phyloP scores from a whole-genome alignment of 306 rosid genomes.

The Amphicarpaea edgeworthii region DNA sequence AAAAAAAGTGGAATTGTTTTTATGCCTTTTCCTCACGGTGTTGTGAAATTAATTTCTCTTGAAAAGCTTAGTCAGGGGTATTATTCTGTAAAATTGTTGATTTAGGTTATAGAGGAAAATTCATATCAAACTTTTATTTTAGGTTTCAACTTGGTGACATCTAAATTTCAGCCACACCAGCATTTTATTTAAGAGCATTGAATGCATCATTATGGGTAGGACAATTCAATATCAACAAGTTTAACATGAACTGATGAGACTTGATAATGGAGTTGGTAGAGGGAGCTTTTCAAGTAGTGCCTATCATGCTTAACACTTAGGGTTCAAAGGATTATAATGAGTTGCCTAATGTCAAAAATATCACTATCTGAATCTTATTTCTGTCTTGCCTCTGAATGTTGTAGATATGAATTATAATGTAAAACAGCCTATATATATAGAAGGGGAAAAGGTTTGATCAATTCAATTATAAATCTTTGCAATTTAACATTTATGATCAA shows the following conservation, averaged over 20 bases:
- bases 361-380: constrained; percentile 16
- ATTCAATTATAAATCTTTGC: constrained; percentile 4
- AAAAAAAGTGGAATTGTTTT: background rate
- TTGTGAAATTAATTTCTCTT: constrained; percentile 14
- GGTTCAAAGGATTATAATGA: constrained; percentile 40
- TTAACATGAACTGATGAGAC: constrained; percentile 38
- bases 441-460: background rate
- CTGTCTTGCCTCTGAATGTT: background rate
- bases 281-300: constrained; percentile 34
- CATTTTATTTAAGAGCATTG: constrained; percentile 21
- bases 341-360: constrained; percentile 26
- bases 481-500: constrained; percentile 2
- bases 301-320: constrained; percentile 31
- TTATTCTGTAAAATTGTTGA: constrained; percentile 29
- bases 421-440: background rate
- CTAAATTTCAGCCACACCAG: constrained; percentile 30
- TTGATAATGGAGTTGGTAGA: constrained; percentile 36
- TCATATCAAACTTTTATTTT: background rate
- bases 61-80: constrained; percentile 5
- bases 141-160: constrained; percentile 29
- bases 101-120: constrained; percentile 33
- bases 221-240: constrained; percentile 30
- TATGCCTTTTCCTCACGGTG: background rate
- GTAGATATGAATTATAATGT: background rate
- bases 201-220: constrained; percentile 34